Evolutionary conservation across 192 early-diverging fungal species (phyloP).

Genomic region (Umbelopsis isabellina): DNA sequence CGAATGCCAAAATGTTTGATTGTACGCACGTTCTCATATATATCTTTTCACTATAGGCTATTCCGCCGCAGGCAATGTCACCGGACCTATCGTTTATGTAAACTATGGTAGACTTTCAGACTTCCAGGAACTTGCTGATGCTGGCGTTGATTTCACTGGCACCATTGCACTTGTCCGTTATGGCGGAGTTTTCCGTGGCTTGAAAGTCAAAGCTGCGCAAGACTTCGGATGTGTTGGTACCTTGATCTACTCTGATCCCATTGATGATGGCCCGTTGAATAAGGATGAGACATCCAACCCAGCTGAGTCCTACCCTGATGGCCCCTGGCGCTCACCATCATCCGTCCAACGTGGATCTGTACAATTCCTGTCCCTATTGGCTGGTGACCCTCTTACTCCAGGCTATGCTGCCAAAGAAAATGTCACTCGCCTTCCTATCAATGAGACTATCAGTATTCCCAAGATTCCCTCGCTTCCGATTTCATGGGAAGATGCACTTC

Average conservation of each 20-base stretch:
- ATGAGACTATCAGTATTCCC: conserved; percentile 42
- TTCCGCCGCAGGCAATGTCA: conserved; percentile 60
- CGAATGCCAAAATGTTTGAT: background rate
- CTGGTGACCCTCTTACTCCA: conserved; percentile 70
- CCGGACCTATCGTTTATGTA: conserved; percentile 64
- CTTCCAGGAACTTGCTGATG: conserved; percentile 48
- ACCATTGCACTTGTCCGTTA: conserved; percentile 64
- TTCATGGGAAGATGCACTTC: conserved; percentile 64
- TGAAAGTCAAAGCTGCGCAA: conserved; percentile 66
- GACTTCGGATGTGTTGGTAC: conserved; percentile 55
- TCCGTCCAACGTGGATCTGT: conserved; percentile 67
- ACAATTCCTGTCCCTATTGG: conserved; percentile 46
- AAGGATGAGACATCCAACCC: conserved; percentile 27
- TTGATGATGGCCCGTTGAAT: conserved; percentile 59
- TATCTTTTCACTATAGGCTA: conserved; percentile 32
- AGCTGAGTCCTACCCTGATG: conserved; percentile 37
- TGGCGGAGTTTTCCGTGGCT: conserved; percentile 56
- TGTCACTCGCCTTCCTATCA: conserved; percentile 54
- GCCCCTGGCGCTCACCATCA: conserved; percentile 53
- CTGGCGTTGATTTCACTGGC: conserved; percentile 51
- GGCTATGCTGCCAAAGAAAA: conserved; percentile 56
- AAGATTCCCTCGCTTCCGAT: conserved; percentile 69
- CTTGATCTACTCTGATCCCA: conserved; percentile 67
- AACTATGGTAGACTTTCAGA: conserved; percentile 65
- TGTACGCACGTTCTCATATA: background rate